Evolutionary conservation across 441 rosid species (phyloP).

Genomic region (Geranium incanum): DNA sequence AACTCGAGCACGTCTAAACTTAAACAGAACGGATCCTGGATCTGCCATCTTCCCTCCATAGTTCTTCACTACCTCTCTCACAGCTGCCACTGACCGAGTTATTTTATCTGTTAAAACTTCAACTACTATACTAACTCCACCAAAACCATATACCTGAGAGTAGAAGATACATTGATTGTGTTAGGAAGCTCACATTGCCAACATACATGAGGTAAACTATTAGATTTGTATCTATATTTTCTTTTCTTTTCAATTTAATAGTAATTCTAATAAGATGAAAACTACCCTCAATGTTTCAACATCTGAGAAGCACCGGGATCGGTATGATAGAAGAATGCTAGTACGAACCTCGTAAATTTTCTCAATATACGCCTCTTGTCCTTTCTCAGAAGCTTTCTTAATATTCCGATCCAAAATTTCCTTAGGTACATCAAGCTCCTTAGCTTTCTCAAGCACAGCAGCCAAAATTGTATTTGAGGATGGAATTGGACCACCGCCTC

Average conservation of each 20-base stretch:
- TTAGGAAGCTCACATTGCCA: background rate
- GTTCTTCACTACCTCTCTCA: conserved; percentile 74
- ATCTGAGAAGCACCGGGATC: background rate
- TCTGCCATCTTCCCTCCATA: conserved; percentile 92
- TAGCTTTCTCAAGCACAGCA: conserved; percentile 72
- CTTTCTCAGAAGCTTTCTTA: conserved; percentile 79
- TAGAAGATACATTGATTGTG: conserved; percentile 10
- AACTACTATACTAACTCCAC: conserved; percentile 85
- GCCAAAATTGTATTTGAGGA: conserved; percentile 61
- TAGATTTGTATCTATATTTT: background rate
- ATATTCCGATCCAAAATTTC: conserved; percentile 87
- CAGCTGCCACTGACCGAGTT: conserved; percentile 73
- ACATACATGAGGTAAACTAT: background rate
- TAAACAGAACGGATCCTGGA: conserved; percentile 84
- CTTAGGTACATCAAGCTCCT: conserved; percentile 84
- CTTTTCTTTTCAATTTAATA: background rate
- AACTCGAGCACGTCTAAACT: conserved; percentile 68
- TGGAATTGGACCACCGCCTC: conserved; percentile 68
- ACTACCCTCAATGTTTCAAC: background rate
- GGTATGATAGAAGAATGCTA: background rate
- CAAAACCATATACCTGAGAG: conserved; percentile 78
- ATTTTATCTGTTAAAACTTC: conserved; percentile 89
- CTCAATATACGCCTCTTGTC: conserved; percentile 81
- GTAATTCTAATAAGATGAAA: background rate
- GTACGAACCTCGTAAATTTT: conserved; percentile 69